Conservation (phyloP, 768 basidiomycete species). For the Kwoniella europaea region DNA sequence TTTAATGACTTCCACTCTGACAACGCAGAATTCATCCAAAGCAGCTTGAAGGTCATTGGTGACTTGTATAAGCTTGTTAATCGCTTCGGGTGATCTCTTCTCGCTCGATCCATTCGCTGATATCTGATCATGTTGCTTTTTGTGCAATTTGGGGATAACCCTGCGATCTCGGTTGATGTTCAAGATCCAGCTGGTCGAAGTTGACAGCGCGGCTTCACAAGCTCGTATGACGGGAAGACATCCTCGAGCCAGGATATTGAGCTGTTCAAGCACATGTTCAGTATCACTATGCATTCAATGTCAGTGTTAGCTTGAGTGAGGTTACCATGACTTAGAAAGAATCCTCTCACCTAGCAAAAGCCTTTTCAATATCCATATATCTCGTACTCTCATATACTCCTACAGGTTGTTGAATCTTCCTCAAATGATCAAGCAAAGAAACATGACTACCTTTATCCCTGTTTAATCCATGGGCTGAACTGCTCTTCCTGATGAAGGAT, state of each 20-base stretch:
- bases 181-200: slow-evolving; percentile 36
- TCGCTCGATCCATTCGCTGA: slow-evolving; percentile 12
- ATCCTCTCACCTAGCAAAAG: slow-evolving; percentile 32
- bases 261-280: slow-evolving; percentile 44
- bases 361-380: slow-evolving; percentile 54
- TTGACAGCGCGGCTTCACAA: slow-evolving; percentile 26
- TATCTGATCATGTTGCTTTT: background rate
- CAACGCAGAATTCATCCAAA: slow-evolving; percentile 33
- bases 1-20: slow-evolving; percentile 38
- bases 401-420: slow-evolving; percentile 51
- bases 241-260: slow-evolving; percentile 42
- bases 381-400: slow-evolving; percentile 53
- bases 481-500: slow-evolving; percentile 22
- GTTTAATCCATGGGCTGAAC: slow-evolving; percentile 25
- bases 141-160: slow-evolving; percentile 14
- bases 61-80: slow-evolving; percentile 16
- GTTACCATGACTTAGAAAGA: slow-evolving; percentile 1
- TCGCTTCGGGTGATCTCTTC: background rate
- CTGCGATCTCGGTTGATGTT: slow-evolving; percentile 37
- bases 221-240: slow-evolving; percentile 40
- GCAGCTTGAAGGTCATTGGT: slow-evolving; percentile 31
- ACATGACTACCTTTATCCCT: slow-evolving; percentile 38
- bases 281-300: slow-evolving; percentile 36
- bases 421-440: slow-evolving; percentile 48
- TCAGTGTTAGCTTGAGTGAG: background rate